Evolutionary conservation across 1,139 yeast genomes (phyloP).

Genomic region (Kodamaea fungicola): DNA sequence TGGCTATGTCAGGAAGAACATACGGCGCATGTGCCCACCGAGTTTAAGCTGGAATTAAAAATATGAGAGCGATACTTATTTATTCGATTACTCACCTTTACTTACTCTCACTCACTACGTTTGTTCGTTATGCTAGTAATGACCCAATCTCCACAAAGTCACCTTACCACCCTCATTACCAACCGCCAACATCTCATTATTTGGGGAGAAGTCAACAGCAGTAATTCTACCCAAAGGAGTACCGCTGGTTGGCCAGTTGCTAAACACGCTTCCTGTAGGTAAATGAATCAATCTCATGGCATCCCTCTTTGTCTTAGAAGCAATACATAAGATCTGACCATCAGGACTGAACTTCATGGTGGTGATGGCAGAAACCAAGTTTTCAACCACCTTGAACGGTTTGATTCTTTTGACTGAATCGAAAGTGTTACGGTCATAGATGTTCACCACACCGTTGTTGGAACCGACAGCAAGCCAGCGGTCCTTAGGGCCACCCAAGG

Average conservation of each 20-base stretch:
- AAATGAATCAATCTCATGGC: conserved; percentile 83
- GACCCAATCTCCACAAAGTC: conserved; percentile 85
- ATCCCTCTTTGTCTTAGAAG: conserved; percentile 83
- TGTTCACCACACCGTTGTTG: conserved; percentile 82
- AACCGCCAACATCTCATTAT: conserved; percentile 76
- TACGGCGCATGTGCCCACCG: no score
- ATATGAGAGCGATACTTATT: no score
- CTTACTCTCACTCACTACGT: neutral
- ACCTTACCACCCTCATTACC: conserved; percentile 92
- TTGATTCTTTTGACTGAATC: conserved; percentile 22
- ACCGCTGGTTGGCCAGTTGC: conserved; percentile 96
- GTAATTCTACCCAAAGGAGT: conserved; percentile 96
- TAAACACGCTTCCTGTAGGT: conserved; percentile 81
- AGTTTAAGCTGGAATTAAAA: no score
- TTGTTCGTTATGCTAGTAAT: conserved; percentile 40
- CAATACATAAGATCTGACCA: conserved; percentile 84
- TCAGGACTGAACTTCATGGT: conserved; percentile 74
- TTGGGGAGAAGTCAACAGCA: conserved; percentile 75
- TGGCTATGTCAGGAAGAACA: no score
- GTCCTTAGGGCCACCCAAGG: conserved; percentile 73
- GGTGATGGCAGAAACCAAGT: conserved; percentile 78
- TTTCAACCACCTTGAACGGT: conserved; percentile 67
- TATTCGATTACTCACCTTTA: neutral
- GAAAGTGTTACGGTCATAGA: conserved; percentile 59
- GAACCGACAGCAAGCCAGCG: conserved; percentile 90